Base-by-base conservation (phyloP, 2,329 filamentous ascomycete genomes). In the Teratosphaeria pseudoeucalypti region DNA sequence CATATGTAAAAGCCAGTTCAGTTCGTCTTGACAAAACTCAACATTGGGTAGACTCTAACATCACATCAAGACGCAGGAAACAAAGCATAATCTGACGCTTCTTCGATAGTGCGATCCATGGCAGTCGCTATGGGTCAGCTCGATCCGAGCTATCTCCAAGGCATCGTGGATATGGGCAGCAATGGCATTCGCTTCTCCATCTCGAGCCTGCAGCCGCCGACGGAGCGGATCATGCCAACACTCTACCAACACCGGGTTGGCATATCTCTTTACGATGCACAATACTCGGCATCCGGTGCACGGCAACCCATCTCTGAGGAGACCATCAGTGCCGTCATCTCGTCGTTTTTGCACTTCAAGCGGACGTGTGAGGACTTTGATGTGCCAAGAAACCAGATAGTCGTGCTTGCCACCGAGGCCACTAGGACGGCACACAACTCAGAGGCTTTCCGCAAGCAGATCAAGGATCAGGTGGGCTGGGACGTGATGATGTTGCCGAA, bases 121-220 rank as follows among this genome's bases (percentile, higher is more conserved):
- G 43, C 37, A n/a, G 56, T 32, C 37, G 34, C 32, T n/a, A 37
- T 37, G 34, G 27, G 34, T 19, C 37, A 57, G 34, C 49, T 53
- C 16, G 34, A 56, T 19, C 55, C 62, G 7, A 54, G 65, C 34
- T 60, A 66, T 54, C 63, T 70, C 7, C 64, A 62, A 34, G 69
- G 64, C 72, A 75, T 67, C 27, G 68, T 71, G 6, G 70, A 72
- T 57, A 72, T 72, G 69, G 70, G 70, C 60, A 90, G 90, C 78
- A 96, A 96, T 78, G 92, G 91, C 67, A 92, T 96, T 68, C 89
- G 92, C 58, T 95, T 95, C 78, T 92, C 90, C 53, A 90, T 96
- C 68, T 89, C 90, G 9, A 85, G 90, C 65, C 80, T 95, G n/a
- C 82, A 85, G 3, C 85, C 87, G 26, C 83, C 85, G 3, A 83